A percentile compares a stretch with the other conserved stretches of the same genome.
Conservation (phyloP, 164 flowering plant genomes). For the Nymphaea colorata region DNA sequence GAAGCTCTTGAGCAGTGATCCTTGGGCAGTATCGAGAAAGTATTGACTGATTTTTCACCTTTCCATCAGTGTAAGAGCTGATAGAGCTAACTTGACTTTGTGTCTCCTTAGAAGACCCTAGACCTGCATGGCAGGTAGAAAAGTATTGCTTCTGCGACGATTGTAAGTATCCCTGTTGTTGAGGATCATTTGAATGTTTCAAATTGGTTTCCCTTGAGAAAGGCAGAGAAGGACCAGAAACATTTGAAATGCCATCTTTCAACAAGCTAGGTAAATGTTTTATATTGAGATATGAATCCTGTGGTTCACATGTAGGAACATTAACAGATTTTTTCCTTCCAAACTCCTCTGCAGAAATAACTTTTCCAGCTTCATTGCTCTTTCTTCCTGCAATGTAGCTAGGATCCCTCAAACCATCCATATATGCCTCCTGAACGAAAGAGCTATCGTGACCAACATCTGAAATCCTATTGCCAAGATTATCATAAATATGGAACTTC, state of each 20-base stretch:
- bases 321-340: slow-evolving; percentile 19
- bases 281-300: slow-evolving; percentile 21
- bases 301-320: slow-evolving; percentile 19
- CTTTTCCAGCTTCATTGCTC: slow-evolving; percentile 10
- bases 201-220: slow-evolving; percentile 24
- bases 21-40: slow-evolving; percentile 81
- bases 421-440: slow-evolving; percentile 8
- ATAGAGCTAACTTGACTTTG: slow-evolving; percentile 32
- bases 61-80: slow-evolving; percentile 47
- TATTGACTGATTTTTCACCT: slow-evolving; percentile 45
- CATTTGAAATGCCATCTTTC: slow-evolving; percentile 37
- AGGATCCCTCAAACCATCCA: slow-evolving; percentile 10
- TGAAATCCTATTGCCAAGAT: slow-evolving; percentile 26
- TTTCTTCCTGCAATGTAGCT: slow-evolving; percentile 3
- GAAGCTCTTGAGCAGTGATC: slow-evolving; percentile 67
- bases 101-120: slow-evolving; percentile 34
- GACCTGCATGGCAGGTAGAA: slow-evolving; percentile 24
- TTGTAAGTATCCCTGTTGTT: slow-evolving; percentile 25
- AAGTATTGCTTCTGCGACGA: slow-evolving; percentile 23
- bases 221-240: slow-evolving; percentile 25
- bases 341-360: slow-evolving; percentile 11
- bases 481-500: slow-evolving; percentile 31
- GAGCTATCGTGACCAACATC: slow-evolving; percentile 7
- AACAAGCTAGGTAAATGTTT: slow-evolving; percentile 18
- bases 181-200: slow-evolving; percentile 24